These are phyloP conservation scores for Zasmidium cellare DNA, from an alignment of 2,329 filamentous ascomycete genomes.

Conservation along the genomic window DNA sequence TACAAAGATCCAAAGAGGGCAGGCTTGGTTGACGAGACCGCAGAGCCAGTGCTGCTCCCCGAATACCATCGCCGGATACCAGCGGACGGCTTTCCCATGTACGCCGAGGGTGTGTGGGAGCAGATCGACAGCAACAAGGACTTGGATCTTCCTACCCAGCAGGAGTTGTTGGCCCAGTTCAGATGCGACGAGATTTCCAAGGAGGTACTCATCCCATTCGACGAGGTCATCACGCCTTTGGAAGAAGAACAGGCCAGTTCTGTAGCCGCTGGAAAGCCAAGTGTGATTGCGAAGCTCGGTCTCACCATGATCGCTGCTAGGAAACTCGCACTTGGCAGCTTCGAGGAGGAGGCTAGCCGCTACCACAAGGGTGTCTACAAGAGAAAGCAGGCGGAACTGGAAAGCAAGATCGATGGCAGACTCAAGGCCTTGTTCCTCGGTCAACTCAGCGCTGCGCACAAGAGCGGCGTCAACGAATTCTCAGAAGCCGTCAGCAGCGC, in stretches of 20 bases:
- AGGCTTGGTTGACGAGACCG: constrained; percentile 67
- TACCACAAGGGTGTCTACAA: constrained; percentile 96
- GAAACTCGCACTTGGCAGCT: constrained; percentile 72
- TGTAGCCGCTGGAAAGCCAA: constrained; percentile 68
- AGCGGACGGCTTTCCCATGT: constrained; percentile 92
- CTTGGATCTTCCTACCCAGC: constrained; percentile 91
- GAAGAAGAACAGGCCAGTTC: constrained; percentile 83
- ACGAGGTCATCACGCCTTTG: constrained; percentile 75
- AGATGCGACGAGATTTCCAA: constrained; percentile 94
- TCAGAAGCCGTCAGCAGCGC: constrained; percentile 81
- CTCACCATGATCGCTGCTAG: constrained; percentile 70
- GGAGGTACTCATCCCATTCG: constrained; percentile 82
- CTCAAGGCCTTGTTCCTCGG: constrained; percentile 84
- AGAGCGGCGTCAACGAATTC: constrained; percentile 79
- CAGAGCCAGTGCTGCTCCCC: constrained; percentile 80
- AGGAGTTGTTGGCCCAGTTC: constrained; percentile 95
- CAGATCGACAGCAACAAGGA: constrained; percentile 99
- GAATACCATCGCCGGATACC: constrained; percentile 96
- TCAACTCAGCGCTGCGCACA: constrained; percentile 87
- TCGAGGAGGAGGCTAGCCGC: constrained; percentile 84
- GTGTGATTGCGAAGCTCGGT: constrained; percentile 75
- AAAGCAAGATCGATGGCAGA: constrained; percentile 81
- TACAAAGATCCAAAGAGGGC: constrained; percentile 67
- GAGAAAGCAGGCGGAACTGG: constrained; percentile 80
- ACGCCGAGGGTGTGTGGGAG: constrained; percentile 94